Base-by-base conservation (phyloP, 2,329 filamentous ascomycete species). In the Elsinoe necatrix region DNA sequence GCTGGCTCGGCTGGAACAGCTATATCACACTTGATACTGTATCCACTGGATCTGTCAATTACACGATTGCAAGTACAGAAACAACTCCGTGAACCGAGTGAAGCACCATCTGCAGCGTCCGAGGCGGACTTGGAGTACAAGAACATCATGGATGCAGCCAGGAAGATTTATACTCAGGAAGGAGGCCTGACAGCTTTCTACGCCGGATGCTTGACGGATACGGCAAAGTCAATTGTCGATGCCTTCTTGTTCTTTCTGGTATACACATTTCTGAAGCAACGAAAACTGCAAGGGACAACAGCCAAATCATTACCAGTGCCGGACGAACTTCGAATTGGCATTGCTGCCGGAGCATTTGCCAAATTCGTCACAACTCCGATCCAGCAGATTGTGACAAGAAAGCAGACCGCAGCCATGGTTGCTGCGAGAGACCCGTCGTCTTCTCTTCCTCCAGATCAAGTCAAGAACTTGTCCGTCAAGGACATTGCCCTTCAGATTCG, bases 231-330 rank as follows among this genome's bases (percentile, higher is more conserved):
- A 42, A 69, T 78, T 11, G 69, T 82, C 27, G 89, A 93, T 72
- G 87, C 85, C 57, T 92, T 93, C 67, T 76, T 95, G 54, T 95
- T 95, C 75, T 95, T 95, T 72, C 78, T 92, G 16, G 85, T 87
- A 58, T 95, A 95, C 72, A 87, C 74, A 2, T 79, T 78, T 56
- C 63, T 83, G 18, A 71, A 79, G 41, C 72, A 80, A 57, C 68
- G 66, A 35, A 64, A 73, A 55, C 63, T 72, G 47, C 63, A 63
- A 45, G 69, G 70, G 51, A 70, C 72, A 63, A 72, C 63, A 63
- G 47, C 57, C 14, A 66, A 63, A 51, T 60, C 63, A 29, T 72
- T 93, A 1, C 80, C 80, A 2, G 77, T 84, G 0, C 58, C 85
- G 20, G 85, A 90, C 64, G 89, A 95, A 69, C 77, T 95, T 31